phyloP scores from a whole-genome alignment of 2,329 filamentous ascomycete species.

The Trichoderma lentiforme region DNA sequence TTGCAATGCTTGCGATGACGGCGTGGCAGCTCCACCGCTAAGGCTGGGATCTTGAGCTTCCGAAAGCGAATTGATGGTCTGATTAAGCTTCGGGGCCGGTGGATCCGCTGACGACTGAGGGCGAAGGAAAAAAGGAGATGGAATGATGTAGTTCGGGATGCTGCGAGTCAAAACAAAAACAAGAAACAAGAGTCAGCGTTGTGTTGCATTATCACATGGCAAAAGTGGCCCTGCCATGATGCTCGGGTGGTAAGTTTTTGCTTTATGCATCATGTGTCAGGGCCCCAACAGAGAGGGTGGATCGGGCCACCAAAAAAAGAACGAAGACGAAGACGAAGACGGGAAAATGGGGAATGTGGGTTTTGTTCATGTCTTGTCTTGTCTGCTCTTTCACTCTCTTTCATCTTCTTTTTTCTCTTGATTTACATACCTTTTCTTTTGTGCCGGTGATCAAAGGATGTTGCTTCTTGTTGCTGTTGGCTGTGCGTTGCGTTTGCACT shows the following conservation, averaged over 20 bases:
- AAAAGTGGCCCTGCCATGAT: not conserved
- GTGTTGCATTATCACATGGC: not conserved
- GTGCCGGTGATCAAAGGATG: not conserved
- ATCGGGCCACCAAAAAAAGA: no score
- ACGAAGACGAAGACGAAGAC: not conserved
- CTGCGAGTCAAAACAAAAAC: not conserved
- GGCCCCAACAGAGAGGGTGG: not conserved
- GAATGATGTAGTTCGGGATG: not conserved
- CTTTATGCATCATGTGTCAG: not conserved
- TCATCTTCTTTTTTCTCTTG: not conserved
- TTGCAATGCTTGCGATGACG: not conserved
- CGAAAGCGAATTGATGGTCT: constrained; percentile 3
- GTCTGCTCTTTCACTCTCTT: not conserved
- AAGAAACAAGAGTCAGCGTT: not conserved
- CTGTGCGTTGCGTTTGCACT: not conserved
- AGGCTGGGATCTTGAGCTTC: not conserved
- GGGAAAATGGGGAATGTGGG: not conserved
- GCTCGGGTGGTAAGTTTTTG: not conserved
- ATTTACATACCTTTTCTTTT: not conserved
- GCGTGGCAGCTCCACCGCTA: constrained; percentile 1
- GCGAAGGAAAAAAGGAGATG: not conserved
- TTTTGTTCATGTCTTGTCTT: not conserved
- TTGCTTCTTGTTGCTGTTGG: not conserved
- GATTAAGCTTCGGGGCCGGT: constrained; percentile 3
- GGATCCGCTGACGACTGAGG: not conserved